Base-by-base conservation (phyloP, 306 rosid species). In the Begonia fuchsioides region DNA sequence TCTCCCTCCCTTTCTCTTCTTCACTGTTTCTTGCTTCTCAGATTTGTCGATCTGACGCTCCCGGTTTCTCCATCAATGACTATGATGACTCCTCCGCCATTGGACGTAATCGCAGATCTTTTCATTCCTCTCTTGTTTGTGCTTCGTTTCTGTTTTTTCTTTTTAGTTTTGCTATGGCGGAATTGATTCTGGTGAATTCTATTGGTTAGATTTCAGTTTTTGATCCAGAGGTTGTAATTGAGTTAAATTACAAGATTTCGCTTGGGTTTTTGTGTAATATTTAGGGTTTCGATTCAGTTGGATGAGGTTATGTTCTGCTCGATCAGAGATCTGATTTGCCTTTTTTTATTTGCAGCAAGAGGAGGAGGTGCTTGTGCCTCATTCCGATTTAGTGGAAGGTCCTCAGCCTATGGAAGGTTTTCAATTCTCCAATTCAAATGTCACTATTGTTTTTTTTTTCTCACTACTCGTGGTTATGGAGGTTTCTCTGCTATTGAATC, bases 341-440 rank as follows among this genome's bases (percentile, higher is more conserved):
- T 65, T 4, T 50, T 6, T 66, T 43, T 54, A 15, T 56, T 57
- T 32, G 68, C 72, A 76, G 75, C 82, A 72, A 65, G 78, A 68
- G 41, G 82, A 72, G 50, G 82, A 72, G 67, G 72, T 76, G 78
- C 75, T 72, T n/a, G 78, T 76, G 60, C 82, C 78, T 47, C 75
- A 61, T 48, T 58, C 78, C 39, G 82, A 76, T 71, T 44, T 62
- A 54, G 72, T 68, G 45, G 78, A 76, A 52, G 78, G 78, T 40
- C 82, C 78, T 61, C 78, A 67, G 60, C 82, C 82, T 32, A 76
- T 76, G 82, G 82, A 76, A 76, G 82, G 82, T 76, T 62, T 49
- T 17, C 51, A 13, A n/a, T 11, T 52, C 49, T 38, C 14, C 11
- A 12, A 11, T 17, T 1, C 50, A 6, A 46, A 52, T 35, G 32